Base-by-base conservation (phyloP, 768 basidiomycete species). In the Crepidotus variabilis region DNA sequence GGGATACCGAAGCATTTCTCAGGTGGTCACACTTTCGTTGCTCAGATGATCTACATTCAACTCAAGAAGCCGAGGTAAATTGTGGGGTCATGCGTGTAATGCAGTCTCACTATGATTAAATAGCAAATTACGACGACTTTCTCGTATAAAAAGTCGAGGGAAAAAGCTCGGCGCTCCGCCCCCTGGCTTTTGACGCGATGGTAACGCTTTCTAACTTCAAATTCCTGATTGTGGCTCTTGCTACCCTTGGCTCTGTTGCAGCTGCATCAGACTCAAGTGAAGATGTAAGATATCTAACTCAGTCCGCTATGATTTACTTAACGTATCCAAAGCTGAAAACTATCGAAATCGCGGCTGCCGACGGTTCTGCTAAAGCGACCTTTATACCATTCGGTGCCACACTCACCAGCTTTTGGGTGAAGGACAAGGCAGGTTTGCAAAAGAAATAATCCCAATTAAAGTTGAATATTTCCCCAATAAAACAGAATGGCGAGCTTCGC, bases 331-430 rank as follows among this genome's bases (percentile, higher is more conserved):
- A 67, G 18, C 63, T 76, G 23, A 64, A 68, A 20, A 54, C 63
- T 14, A 65, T 75, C 20, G 62, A 63, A 9, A 53, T 78, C 1
- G 56, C 61, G 6, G 69, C 76, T 1, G 73, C 75, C 6, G 76
- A 77, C 52, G 72, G 66, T 7, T 78, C 77, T 14, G 68, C 71
- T 47, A 71, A 69, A 50, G 78, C 78, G 22, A 64, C 70, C 13
- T 77, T 79, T 60, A 75, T 81, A n/a, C 63, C 74, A 18, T 68
- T 68, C 39, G 79, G 79, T 10, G 78, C 80, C 32, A 76, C 71
- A 6, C 48, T 73, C 0, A 79, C 76, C 4, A 75, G 77, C 57
- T 70, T 80, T 20, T 79, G 73, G 72, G 77, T 78, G 1, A 74
- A 78, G 55, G 79, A 82, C 66, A 78, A 75, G 63, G 73, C 69